Conservation (phyloP, 306 rosid species). For the Potentilla sterilis region DNA sequence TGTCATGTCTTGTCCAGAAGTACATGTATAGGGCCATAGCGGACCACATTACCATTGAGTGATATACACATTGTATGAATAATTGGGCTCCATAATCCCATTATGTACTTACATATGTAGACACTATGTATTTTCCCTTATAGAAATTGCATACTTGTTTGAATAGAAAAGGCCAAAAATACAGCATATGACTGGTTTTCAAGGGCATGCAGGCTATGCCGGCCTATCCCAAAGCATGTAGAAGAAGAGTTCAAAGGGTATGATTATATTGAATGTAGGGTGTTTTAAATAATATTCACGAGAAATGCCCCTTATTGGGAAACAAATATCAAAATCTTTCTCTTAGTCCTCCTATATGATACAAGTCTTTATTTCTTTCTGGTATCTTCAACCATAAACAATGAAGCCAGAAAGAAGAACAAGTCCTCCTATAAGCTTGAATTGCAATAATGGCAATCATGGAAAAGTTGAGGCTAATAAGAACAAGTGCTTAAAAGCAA, state of each 20-base stretch:
- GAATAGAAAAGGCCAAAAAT: background rate
- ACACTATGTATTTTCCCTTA: background rate
- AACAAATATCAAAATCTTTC: background rate
- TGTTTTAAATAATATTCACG: slow-evolving; percentile 43
- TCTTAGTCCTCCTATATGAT: background rate
- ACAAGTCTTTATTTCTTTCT: slow-evolving; percentile 11
- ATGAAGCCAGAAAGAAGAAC: slow-evolving; percentile 21
- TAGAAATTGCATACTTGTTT: background rate
- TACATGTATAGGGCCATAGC: background rate
- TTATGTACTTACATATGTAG: background rate
- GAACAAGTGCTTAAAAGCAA: slow-evolving; percentile 5
- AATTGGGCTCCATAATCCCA: background rate
- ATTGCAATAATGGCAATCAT: slow-evolving; percentile 40
- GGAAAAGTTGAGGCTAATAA: slow-evolving; percentile 33
- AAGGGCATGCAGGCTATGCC: slow-evolving; percentile 20
- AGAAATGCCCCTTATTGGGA: slow-evolving; percentile 28
- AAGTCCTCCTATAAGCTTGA: background rate
- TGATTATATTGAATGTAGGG: background rate
- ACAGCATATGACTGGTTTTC: background rate
- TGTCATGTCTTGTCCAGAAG: background rate
- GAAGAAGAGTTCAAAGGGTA: background rate
- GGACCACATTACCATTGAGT: background rate
- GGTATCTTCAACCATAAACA: slow-evolving; percentile 18
- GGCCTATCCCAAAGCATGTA: slow-evolving; percentile 24
- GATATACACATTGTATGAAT: background rate